Conservation (phyloP, 2,329 filamentous ascomycete genomes). For the Orbilia javanica region DNA sequence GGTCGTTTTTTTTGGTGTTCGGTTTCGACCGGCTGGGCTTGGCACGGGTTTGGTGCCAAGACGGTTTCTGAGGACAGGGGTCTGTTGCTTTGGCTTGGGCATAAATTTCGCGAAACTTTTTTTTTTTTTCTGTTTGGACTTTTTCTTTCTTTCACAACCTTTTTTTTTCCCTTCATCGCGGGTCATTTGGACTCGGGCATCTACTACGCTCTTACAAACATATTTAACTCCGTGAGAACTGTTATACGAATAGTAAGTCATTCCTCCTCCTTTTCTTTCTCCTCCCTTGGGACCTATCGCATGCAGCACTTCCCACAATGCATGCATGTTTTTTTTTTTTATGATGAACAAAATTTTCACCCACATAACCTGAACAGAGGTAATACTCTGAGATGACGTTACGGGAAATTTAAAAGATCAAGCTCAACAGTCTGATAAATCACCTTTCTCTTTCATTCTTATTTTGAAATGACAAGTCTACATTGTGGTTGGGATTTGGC, state of each 20-base stretch:
- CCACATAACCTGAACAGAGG: constrained; percentile 47
- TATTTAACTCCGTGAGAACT: background rate
- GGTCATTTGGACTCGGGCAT: background rate
- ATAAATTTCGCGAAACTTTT: constrained; percentile 46
- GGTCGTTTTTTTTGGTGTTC: too few relatives aligned
- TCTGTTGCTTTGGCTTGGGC: background rate
- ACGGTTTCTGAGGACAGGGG: background rate
- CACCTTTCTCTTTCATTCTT: background rate
- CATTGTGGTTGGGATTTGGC: too few relatives aligned
- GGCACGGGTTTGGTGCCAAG: constrained; percentile 11
- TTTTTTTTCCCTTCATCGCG: background rate
- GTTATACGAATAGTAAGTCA: background rate
- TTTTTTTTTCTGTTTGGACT: background rate
- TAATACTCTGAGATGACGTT: constrained; percentile 42
- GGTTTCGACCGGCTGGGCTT: background rate
- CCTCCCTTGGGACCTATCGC: background rate
- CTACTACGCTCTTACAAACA: too few relatives aligned
- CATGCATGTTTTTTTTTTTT: too few relatives aligned
- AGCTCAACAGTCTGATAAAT: constrained; percentile 58
- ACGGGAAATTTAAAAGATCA: constrained; percentile 50
- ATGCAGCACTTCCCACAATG: too few relatives aligned
- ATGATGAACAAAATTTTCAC: constrained; percentile 56
- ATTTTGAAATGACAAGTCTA: background rate
- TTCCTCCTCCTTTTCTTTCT: background rate
- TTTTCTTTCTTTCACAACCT: background rate